phyloP scores from a whole-genome alignment of 2,329 filamentous ascomycete genomes.

The Magnaporthiopsis rhizophila region DNA sequence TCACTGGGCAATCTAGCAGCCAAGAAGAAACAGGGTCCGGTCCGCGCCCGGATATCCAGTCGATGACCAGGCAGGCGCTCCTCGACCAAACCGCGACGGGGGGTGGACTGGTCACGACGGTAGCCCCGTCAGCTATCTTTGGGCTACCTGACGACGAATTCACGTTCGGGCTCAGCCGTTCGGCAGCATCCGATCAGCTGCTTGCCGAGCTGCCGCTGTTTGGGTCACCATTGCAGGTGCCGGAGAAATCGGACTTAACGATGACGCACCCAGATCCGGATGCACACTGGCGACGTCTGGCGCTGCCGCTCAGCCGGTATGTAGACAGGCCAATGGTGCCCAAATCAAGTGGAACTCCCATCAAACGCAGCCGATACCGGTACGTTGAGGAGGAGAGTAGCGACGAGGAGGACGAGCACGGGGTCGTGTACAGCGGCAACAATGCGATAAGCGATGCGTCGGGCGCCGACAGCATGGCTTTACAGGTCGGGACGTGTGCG shows the following conservation, averaged over 20 bases:
- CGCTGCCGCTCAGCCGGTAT: slow-evolving; percentile 79
- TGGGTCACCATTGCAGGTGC: slow-evolving; percentile 52
- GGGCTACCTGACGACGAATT: slow-evolving; percentile 75
- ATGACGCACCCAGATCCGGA: slow-evolving; percentile 58
- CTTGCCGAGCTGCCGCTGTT: slow-evolving; percentile 78
- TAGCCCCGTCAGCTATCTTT: slow-evolving; percentile 73
- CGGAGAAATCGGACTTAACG: slow-evolving; percentile 44
- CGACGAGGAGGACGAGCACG: slow-evolving; percentile 19
- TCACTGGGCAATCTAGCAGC: slow-evolving; percentile 23
- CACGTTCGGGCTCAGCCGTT: slow-evolving; percentile 68
- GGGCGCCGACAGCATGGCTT: slow-evolving; percentile 19
- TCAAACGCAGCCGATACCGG: slow-evolving; percentile 74
- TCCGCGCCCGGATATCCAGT: background rate
- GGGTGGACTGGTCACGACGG: slow-evolving; percentile 24
- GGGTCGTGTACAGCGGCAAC: background rate
- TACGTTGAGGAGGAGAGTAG: slow-evolving; percentile 60
- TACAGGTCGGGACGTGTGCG: slow-evolving; percentile 62
- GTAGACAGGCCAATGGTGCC: slow-evolving; percentile 74
- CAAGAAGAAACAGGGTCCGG: too few relatives aligned
- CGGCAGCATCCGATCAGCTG: slow-evolving; percentile 66
- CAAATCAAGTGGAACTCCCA: slow-evolving; percentile 53
- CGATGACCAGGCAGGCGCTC: background rate
- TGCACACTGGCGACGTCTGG: slow-evolving; percentile 64
- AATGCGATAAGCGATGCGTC: background rate
- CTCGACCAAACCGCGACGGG: background rate